A percentile compares a stretch with the other conserved stretches of the same genome.
These are phyloP conservation scores for Dacryopinax primogenitus DNA, from an alignment of 768 basidiomycete species.

Conservation along the genomic window DNA sequence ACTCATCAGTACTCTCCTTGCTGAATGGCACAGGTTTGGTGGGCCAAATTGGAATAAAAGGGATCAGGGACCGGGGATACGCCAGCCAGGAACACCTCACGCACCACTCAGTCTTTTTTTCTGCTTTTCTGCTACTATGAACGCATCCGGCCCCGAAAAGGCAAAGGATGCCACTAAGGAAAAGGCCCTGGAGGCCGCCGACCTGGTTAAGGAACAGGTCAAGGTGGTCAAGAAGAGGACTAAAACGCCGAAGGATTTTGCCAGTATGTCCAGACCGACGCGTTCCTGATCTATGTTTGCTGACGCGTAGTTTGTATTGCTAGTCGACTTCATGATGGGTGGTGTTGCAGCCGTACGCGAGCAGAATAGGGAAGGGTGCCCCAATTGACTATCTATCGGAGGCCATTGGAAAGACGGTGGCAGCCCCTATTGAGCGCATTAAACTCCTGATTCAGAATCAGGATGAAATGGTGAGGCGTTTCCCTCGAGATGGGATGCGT, in stretches of 20 bases:
- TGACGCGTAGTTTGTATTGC: background rate
- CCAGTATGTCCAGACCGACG: constrained; percentile 11
- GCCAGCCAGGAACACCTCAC: background rate
- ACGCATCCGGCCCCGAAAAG: constrained; percentile 2
- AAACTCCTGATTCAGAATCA: constrained; percentile 34
- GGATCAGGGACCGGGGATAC: background rate
- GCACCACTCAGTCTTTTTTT: constrained; percentile 8
- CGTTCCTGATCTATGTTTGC: constrained; percentile 1
- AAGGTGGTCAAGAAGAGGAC: background rate
- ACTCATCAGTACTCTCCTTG: background rate
- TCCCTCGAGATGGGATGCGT: constrained; percentile 5
- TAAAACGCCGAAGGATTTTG: constrained; percentile 5
- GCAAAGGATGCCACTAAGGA: constrained; percentile 5
- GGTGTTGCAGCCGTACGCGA: constrained; percentile 20
- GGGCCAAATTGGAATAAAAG: background rate
- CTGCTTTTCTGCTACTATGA: constrained; percentile 5
- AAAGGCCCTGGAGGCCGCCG: background rate
- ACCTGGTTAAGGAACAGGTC: background rate
- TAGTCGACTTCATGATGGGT: constrained; percentile 32
- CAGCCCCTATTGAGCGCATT: constrained; percentile 33
- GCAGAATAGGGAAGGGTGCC: background rate
- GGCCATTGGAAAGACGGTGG: constrained; percentile 31
- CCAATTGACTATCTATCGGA: constrained; percentile 11
- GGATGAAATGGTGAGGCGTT: constrained; percentile 16
- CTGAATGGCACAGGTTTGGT: background rate